Percentiles rank a stretch among this genome's conserved stretches.
Conservation (phyloP, 2,329 filamentous ascomycete genomes). For the Parastagonospora nodorum region DNA sequence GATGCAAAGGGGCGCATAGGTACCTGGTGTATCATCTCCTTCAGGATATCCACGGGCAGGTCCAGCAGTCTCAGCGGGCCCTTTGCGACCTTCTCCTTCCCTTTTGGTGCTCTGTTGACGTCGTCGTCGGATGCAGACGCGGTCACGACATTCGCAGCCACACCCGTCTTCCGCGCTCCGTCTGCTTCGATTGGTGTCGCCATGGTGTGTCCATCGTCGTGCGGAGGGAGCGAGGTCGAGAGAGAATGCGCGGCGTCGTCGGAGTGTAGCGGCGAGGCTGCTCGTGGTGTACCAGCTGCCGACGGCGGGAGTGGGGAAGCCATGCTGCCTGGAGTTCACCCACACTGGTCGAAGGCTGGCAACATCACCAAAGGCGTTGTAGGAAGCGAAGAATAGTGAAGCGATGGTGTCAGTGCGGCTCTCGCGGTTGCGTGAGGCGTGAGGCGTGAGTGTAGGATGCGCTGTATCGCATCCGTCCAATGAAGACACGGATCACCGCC, state of each 20-base stretch:
- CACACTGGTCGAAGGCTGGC: conserved; percentile 30
- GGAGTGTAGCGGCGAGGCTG: conserved; percentile 33
- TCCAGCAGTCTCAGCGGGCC: conserved; percentile 71
- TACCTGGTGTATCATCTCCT: conserved; percentile 79
- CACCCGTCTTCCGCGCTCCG: conserved; percentile 12
- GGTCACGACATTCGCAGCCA: conserved; percentile 8
- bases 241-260: conserved; percentile 28
- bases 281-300: conserved; percentile 30
- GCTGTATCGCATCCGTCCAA: conserved; percentile 13
- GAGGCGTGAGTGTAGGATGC: conserved; percentile 12
- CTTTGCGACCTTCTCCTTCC: conserved; percentile 53
- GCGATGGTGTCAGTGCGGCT: conserved; percentile 22
- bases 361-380: conserved; percentile 25
- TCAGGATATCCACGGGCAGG: conserved; percentile 77
- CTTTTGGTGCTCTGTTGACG: conserved; percentile 54
- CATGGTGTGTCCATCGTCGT: conserved; percentile 25
- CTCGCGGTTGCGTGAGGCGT: conserved; percentile 25
- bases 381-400: conserved; percentile 12
- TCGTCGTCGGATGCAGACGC: conserved; percentile 27
- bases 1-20: conserved; percentile 19
- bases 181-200: conserved; percentile 17
- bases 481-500: conserved; percentile 10
- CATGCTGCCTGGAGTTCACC: conserved; percentile 38
- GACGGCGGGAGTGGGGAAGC: conserved; percentile 35
- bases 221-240: conserved; percentile 24